Evolutionary conservation across 495 filamentous ascomycete species (phyloP).

Genomic region (Elaphomyces granulatus): DNA sequence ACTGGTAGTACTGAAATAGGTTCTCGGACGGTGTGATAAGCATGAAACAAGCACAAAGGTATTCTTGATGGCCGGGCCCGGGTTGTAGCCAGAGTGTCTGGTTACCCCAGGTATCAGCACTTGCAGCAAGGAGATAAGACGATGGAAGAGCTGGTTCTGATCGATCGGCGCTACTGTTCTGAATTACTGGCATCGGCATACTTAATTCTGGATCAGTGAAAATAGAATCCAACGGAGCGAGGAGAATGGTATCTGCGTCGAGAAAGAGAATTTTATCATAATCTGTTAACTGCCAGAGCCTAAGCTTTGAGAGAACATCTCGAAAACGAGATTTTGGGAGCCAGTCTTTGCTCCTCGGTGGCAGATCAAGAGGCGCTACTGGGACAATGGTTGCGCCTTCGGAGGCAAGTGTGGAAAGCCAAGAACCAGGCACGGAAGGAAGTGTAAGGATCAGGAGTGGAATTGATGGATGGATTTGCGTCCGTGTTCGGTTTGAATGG

Average conservation of each 20-base stretch:
- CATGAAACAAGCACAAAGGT: conserved; percentile 28
- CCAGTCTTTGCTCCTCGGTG: too few relatives aligned
- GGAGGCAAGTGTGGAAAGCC: too few relatives aligned
- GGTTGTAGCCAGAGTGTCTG: conserved; percentile 24
- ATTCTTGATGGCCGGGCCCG: conserved; percentile 4
- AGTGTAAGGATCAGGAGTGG: conserved; percentile 19
- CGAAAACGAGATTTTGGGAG: conserved; percentile 15
- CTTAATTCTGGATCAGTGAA: conserved; percentile 24
- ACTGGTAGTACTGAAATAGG: conserved; percentile 26
- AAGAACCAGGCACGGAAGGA: conserved; percentile 12
- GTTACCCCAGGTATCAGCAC: conserved; percentile 11
- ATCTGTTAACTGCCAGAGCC: conserved; percentile 25
- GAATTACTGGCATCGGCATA: too few relatives aligned
- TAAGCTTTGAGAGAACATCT: conserved; percentile 26
- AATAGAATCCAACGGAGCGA: conserved; percentile 21
- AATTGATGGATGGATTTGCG: conserved; percentile 14
- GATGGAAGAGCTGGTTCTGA: not conserved
- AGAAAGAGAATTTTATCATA: conserved; percentile 32
- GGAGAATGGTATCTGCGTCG: conserved; percentile 29
- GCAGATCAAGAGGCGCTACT: conserved; percentile 14
- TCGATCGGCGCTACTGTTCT: not conserved
- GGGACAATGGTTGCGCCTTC: conserved; percentile 24
- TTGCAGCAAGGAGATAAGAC: conserved; percentile 1
- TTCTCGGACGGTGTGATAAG: conserved; percentile 18
- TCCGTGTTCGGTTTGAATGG: conserved; percentile 23